Evolutionary conservation across 495 filamentous ascomycete genomes (phyloP).

Genomic region (Talaromyces liani): DNA sequence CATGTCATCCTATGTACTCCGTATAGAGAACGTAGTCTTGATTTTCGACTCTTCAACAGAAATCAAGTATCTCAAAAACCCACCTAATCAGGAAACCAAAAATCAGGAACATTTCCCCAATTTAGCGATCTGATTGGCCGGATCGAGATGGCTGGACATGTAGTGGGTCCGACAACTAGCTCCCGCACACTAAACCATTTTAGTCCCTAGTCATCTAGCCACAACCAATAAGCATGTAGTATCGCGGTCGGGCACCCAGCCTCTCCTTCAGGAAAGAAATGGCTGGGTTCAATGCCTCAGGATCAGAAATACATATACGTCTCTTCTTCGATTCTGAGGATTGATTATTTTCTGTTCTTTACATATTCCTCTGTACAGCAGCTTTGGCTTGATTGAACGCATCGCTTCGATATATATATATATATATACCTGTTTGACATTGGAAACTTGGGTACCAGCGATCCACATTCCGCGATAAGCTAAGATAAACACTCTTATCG

Average conservation of each 20-base stretch:
- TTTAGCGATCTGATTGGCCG: neutral
- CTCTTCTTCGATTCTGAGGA: neutral
- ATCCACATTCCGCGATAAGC: conserved; percentile 9
- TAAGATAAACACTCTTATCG: conserved; percentile 6
- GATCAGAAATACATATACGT: neutral
- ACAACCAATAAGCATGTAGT: neutral
- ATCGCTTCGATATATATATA: neutral
- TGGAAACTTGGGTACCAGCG: neutral
- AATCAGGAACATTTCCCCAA: neutral
- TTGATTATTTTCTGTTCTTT: neutral
- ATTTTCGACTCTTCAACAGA: neutral
- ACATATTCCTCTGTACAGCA: neutral
- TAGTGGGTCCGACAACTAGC: neutral
- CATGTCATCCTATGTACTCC: neutral
- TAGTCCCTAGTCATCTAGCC: rapidly evolving
- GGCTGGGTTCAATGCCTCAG: neutral
- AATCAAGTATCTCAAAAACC: neutral
- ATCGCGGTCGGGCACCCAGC: neutral
- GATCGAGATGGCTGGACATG: neutral
- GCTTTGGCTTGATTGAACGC: neutral
- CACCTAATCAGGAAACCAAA: neutral
- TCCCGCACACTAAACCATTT: neutral
- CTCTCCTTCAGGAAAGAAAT: neutral
- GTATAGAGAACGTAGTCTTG: neutral
- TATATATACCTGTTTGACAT: neutral